These are phyloP conservation scores for Cordyceps cicadae DNA, from an alignment of 2,329 filamentous ascomycete genomes.

Conservation along the genomic window DNA sequence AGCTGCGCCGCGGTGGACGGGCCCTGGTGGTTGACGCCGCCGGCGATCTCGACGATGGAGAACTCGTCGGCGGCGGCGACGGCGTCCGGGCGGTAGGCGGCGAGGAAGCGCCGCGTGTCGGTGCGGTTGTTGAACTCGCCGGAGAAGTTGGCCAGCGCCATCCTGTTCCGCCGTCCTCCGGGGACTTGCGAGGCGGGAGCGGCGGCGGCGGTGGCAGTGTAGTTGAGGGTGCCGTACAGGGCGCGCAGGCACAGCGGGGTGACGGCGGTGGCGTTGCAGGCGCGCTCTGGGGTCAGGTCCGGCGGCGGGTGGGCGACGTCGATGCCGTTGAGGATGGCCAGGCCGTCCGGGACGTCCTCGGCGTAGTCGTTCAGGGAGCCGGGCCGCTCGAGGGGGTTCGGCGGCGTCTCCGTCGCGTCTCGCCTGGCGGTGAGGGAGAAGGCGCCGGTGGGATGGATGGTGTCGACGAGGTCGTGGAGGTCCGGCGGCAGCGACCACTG, in stretches of 20 bases:
- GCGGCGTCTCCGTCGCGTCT: too few relatives aligned
- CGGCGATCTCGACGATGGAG: background rate
- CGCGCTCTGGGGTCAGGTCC: background rate
- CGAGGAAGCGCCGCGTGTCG: background rate
- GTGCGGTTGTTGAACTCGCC: slow-evolving; percentile 8
- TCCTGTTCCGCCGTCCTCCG: background rate
- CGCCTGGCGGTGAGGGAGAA: background rate
- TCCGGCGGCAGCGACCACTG: background rate
- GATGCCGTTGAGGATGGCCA: background rate
- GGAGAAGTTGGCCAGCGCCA: slow-evolving; percentile 6
- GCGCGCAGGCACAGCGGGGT: background rate
- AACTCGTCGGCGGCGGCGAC: background rate
- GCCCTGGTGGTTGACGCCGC: background rate
- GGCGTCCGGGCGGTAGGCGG: slow-evolving; percentile 2
- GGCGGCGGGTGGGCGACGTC: slow-evolving; percentile 1
- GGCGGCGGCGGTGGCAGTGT: background rate
- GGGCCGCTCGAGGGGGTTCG: background rate
- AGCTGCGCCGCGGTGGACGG: background rate
- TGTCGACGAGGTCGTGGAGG: background rate
- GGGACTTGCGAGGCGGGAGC: background rate
- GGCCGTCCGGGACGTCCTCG: background rate
- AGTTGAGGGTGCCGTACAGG: slow-evolving; percentile 1
- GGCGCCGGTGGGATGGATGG: background rate
- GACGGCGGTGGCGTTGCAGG: background rate
- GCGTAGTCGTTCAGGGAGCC: background rate